Base-by-base conservation (phyloP, 2,329 filamentous ascomycete genomes). In the Trichoderma semiorbis region DNA sequence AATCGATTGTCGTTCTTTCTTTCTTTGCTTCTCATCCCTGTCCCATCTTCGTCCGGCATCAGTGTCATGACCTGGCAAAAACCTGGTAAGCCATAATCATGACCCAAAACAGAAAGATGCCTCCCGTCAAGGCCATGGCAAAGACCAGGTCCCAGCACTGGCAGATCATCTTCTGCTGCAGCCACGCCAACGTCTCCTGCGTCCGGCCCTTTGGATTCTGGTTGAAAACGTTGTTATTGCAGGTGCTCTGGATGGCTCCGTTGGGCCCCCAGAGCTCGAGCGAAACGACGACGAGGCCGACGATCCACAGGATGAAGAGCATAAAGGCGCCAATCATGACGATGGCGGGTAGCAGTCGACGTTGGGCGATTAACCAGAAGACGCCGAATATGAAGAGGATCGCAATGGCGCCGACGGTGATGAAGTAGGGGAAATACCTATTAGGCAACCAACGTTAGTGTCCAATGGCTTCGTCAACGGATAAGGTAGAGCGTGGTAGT, bases 351-450 rank as follows among this genome's bases (percentile, higher is more conserved):
- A 92, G 82, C 2, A 92, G 83, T 10, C 89, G 87, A 2, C 88
- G 86, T 72, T 88, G 84, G 70, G 85, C 85, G 74, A 91, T 91
- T 32, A 92, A 84, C 80, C 83, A 88, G 57, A 94, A 85, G 7
- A 92, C 85, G 3, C 90, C 80, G 72, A 88, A 78, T 72, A 95
- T 89, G 82, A 92, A 95, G 72, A 88, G 75, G 18, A 94, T 87
- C 2, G 87, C 87, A 28, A 94, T 86, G 24, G 83, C 77, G 30
- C 82, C 81, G 69, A 89, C 86, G 24, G 88, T 88, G 69, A 92
- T 87, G 79, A 85, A 89, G 83, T 91, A 92, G 10, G 89, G 84
- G 74, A 92, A 91, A 80, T 91, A 91, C 89, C 89, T 91, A 75
- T 16, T 3, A 53, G 11, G 18, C 28, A 18, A 30, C 5, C 14